phyloP scores from a whole-genome alignment of 257 asterid genomes.

The Lycium barbarum region DNA sequence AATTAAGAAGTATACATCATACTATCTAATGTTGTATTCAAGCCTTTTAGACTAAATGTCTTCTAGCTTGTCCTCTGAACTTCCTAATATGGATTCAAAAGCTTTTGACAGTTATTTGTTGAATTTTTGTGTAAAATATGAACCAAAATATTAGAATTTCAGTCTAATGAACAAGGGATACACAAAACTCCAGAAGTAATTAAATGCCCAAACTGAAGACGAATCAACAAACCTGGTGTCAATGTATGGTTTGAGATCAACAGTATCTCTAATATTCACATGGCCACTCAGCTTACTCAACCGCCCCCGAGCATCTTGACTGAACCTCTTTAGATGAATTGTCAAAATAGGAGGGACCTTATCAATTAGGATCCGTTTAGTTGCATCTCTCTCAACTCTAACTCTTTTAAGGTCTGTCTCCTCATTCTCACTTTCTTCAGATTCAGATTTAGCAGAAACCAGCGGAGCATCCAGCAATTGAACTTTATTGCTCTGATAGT shows the following conservation, averaged over 20 bases:
- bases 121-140: neutral
- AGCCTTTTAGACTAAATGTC: neutral
- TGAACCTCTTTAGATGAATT: slow-evolving; percentile 84
- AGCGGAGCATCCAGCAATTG: slow-evolving; percentile 32
- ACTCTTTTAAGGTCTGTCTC: slow-evolving; percentile 47
- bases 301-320: slow-evolving; percentile 88
- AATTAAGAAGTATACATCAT: neutral
- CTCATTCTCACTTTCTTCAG: slow-evolving; percentile 49
- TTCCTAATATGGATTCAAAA: neutral
- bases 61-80: slow-evolving; percentile 4
- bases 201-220: neutral
- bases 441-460: slow-evolving; percentile 40
- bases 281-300: slow-evolving; percentile 84
- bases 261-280: slow-evolving; percentile 64
- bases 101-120: neutral
- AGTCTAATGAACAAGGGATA: slow-evolving; percentile 15
- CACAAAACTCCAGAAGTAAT: neutral
- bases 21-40: neutral
- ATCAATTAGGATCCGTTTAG: slow-evolving; percentile 66
- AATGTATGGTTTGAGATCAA: slow-evolving; percentile 76
- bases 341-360: slow-evolving; percentile 81
- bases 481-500: slow-evolving; percentile 28
- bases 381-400: slow-evolving; percentile 90
- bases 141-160: neutral
- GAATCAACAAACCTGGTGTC: slow-evolving; percentile 65